Base-by-base conservation (phyloP, 345 rosid species). In the Pistacia vera region DNA sequence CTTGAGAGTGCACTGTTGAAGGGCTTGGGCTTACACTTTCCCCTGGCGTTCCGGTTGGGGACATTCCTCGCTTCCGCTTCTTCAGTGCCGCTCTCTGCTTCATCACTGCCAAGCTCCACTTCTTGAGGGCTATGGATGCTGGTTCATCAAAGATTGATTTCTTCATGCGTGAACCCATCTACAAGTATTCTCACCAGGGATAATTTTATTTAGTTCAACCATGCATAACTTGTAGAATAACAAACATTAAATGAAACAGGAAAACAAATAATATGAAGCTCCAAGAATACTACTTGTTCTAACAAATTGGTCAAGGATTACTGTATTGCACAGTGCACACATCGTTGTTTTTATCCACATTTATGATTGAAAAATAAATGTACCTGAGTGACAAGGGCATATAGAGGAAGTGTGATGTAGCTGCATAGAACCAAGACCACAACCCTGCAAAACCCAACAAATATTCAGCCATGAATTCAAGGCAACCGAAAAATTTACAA, bases 361-460 rank as follows among this genome's bases (percentile, higher is more conserved):
- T 48, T 17, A 4, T 7, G n/a, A 48, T 17, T 46, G n/a, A 48
- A 30, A 30, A 55, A n/a, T 36, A 33, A 9, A 16, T 20, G 56
- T 85, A 96, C 99, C 97, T 96, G 99, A 77, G 98, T 89, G 56
- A 96, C 93, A 3, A 93, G 99, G 36, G 99, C 97, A 58, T 93
- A 89, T 36, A 96, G 79, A 4, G 99, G 98, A 75, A 96, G 93
- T 20, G 99, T 96, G 60, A 90, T 88, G 91, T 96, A 96, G 83
- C 98, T 93, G 85, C 97, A 93, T 35, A 93, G 79, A 75, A 81
- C 78, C 59, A 93, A 82, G 63, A 82, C 91, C 5, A 82, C 91
- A 49, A 82, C 51, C 68, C 99, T 96, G 84, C 86, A 88, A 86
- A 46, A 54, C 13, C 22, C 16, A 11, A 41, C 11, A 16, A 38